A percentile compares a stretch with the other conserved stretches of the same genome.
phyloP scores from a whole-genome alignment of 768 basidiomycete species.

The Mycena kentingensis region DNA sequence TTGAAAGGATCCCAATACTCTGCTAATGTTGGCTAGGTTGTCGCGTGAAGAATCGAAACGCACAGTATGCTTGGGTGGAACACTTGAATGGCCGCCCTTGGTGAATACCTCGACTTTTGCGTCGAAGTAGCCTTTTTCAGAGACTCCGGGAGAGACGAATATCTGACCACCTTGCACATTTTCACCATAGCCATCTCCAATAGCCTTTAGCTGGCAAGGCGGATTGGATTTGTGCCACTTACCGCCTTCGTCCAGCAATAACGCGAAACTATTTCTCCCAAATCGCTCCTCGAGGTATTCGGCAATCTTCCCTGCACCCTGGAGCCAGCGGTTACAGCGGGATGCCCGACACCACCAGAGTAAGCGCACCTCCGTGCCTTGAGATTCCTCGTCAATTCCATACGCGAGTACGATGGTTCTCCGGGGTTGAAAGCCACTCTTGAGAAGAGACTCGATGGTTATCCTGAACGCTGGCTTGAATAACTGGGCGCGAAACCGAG shows the following conservation, averaged over 20 bases:
- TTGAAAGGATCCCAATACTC: slow-evolving; percentile 60
- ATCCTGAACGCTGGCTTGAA: slow-evolving; percentile 22
- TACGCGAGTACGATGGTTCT: slow-evolving; percentile 17
- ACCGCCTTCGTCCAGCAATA: slow-evolving; percentile 69
- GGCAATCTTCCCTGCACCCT: slow-evolving; percentile 57
- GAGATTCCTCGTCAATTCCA: slow-evolving; percentile 56
- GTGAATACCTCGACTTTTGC: slow-evolving; percentile 45
- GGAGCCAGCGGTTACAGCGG: slow-evolving; percentile 44
- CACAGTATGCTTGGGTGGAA: slow-evolving; percentile 63
- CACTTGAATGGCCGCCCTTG: slow-evolving; percentile 60
- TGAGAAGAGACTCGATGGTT: slow-evolving; percentile 11
- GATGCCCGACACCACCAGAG: slow-evolving; percentile 15
- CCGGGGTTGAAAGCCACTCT: slow-evolving; percentile 5
- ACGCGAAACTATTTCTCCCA: slow-evolving; percentile 54
- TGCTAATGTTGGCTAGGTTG: neutral
- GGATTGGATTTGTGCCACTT: neutral
- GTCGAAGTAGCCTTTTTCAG: slow-evolving; percentile 55
- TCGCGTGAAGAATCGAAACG: slow-evolving; percentile 18
- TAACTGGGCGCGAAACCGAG: neutral
- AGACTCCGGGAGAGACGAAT: neutral
- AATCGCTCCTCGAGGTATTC: slow-evolving; percentile 42
- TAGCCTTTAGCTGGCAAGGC: neutral
- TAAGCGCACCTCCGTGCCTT: slow-evolving; percentile 31
- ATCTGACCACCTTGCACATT: neutral
- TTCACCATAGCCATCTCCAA: neutral